Base-by-base conservation (phyloP, 1,139 yeast species). In the Torulaspora globosa region DNA sequence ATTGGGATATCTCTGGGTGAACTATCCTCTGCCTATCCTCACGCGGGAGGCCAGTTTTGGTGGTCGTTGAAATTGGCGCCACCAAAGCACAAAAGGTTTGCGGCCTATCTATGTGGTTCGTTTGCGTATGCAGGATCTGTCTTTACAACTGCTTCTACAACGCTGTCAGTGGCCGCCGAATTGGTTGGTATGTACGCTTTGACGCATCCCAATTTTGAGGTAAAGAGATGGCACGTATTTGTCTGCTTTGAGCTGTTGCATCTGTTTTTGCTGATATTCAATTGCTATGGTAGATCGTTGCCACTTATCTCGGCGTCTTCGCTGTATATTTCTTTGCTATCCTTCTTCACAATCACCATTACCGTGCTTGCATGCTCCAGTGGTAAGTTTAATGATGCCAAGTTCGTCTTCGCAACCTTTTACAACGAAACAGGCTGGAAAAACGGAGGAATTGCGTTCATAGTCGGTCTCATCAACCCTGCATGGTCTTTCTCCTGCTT, bases 401-500 rank as follows among this genome's bases (percentile, higher is more conserved):
- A 70, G 42, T 82, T 80, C 61, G 88, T 82, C 10, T 82, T 83
- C 61, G 75, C 72, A 9, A 72, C 77, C 11, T 82, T 79, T 52
- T 70, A 73, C 47, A 82, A 83, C 62, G 75, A 72, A 44, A 82
- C 88, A 18, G 88, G 88, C 34, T 82, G 86, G 86, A 62, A 70
- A 15, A 71, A 73, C 14, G 60, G 76, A 18, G 84, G 74, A 5
- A 75, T 80, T 52, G 85, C 85, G 0, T 80, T 80, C 57, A 77
- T 81, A 47, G 79, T 80, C 11, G 86, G 86, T 44, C 66, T 81
- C 50, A 76, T 81, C 55, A 80, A 80, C 60, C 86, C 86, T 30
- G 80, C 79, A 43, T 80, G 85, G 85, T 76, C 82, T 1, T 80
- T 80, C 60, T 74, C 80, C n/a, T 80, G 86, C 62, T 67, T 80